Evolutionary conservation across 2,329 filamentous ascomycete species (phyloP), one percentile per base, ranked within the genome.

Genomic region (Mycosphaerella sp.): DNA sequence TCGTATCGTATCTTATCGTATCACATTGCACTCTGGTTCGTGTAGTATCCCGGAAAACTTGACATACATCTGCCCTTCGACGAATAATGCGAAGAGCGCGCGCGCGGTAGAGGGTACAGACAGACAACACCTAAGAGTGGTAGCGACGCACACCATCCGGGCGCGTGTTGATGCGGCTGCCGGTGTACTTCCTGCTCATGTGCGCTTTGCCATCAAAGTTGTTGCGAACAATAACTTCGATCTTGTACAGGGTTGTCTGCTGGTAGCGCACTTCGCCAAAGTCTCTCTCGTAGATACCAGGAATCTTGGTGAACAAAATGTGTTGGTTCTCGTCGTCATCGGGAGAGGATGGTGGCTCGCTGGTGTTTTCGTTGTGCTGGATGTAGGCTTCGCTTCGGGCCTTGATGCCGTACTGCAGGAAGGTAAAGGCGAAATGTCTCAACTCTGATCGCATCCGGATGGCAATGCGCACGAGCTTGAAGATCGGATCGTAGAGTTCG

Each of bases 401-500:
- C 12, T 49, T 44, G 27, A 35, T 45, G 16, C 40, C 51, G 35
- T 42, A 53, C 35, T 41, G 30, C 16, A 45, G 41, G 17, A 50
- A 49, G 4, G 45, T 40, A 16, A 53, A 53, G 4, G 39, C 45
- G 37, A 53, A 53, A 6, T 28, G 18, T 42, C 49, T 53, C 13
- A 44, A 16, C 28, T 53, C 51, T n/a, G 30, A 18, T 6, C 51
- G 51, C 51, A 53, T 53, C 18, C 51, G 46, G 12, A 49, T 16
- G 27, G 42, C 42, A 28, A 53, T 28, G n/a, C 51, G 51, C 12
- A 53, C 41, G 18, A 53, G 37, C 30, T 49, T 50, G 17, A 28
- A 41, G 30, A 49, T 48, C 2, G 42, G 34, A 13, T 50, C 47
- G 12, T 18, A 16, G 17, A 53, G 41, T 6, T 46, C 36, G 13